Evolutionary conservation across 441 rosid species (phyloP).

Genomic region (Manihot esculenta): DNA sequence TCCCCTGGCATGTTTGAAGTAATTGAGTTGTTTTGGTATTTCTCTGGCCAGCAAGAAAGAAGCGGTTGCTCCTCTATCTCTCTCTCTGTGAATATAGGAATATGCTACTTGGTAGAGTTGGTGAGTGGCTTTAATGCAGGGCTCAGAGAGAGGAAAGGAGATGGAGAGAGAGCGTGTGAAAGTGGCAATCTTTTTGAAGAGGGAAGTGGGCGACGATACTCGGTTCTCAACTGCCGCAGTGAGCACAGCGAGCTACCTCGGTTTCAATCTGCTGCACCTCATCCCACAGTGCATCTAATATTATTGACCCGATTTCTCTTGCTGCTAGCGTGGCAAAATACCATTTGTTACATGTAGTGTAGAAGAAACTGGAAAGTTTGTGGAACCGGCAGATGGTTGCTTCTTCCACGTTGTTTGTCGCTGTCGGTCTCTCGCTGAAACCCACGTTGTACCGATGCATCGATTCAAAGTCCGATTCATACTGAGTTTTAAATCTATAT

Average conservation of each 20-base stretch:
- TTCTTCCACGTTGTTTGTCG: background rate
- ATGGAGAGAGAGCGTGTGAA: no score
- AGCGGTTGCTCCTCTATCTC: no score
- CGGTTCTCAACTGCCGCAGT: constrained; percentile 19
- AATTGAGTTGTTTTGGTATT: no score
- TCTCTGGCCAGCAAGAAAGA: no score
- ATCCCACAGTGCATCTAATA: no score
- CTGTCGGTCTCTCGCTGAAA: constrained; percentile 1
- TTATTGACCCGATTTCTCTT: background rate
- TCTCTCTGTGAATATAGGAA: no score
- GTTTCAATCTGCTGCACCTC: background rate
- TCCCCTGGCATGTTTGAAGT: constrained; percentile 27
- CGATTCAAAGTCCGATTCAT: no score
- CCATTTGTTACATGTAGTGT: background rate
- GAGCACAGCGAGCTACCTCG: background rate
- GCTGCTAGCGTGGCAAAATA: background rate
- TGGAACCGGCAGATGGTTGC: constrained; percentile 3
- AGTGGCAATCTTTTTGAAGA: background rate
- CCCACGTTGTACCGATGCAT: background rate
- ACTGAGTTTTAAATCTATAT: no score
- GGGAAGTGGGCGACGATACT: constrained; percentile 15
- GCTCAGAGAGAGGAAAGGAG: constrained; percentile 7
- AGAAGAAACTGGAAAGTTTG: background rate
- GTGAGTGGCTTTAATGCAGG: constrained; percentile 14
- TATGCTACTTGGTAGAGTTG: background rate